Base-by-base conservation (phyloP, 208 protist genomes). In the Histomonas meleagridis region DNA sequence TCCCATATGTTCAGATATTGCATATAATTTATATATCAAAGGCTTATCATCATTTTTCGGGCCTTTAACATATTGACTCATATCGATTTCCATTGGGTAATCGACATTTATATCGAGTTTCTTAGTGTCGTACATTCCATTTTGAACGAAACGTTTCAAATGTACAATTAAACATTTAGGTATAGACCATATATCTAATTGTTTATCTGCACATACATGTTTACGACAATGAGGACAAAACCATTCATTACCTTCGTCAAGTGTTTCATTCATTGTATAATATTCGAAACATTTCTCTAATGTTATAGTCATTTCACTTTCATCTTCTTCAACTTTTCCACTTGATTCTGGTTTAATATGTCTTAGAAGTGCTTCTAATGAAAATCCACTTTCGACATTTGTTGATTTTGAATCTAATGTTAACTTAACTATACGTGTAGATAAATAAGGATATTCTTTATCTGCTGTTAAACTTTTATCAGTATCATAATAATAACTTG, bases 151-250 rank as follows among this genome's bases (percentile, higher is more conserved):
- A 46, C 86, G 16, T 32, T 91, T 91, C 38, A 91, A 49, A 35
- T 91, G 86, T n/a, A 91, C 69, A 1, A 91, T 69, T 0, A 91
- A n/a, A 14, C 62, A 48, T 32, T 91, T 18, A 49, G 86, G 86
- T 40, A 60, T 0, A 3, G 3, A 69, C 86, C 86, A 91, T 69
- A 91, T 38, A 26, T 91, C 86, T 10, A 91, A n/a, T 26, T 91
- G 62, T 46, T 91, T 91, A 28, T 60, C 40, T 18, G 86, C 86
- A 43, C n/a, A 10, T 12, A 69, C 55, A 49, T 55, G 53, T 91
- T 91, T 0, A 16, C 26, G 62, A 26, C 86, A 91, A n/a, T 91
- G 21, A 5, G 49, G 49, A 21, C 86, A 91, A 28, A 48, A 91
- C 86, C 86, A 91, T 12, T 60, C 9, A 26, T 91, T 65, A 3